phyloP scores from a whole-genome alignment of 306 rosid genomes.

The Oxytropis ochrocephala region DNA sequence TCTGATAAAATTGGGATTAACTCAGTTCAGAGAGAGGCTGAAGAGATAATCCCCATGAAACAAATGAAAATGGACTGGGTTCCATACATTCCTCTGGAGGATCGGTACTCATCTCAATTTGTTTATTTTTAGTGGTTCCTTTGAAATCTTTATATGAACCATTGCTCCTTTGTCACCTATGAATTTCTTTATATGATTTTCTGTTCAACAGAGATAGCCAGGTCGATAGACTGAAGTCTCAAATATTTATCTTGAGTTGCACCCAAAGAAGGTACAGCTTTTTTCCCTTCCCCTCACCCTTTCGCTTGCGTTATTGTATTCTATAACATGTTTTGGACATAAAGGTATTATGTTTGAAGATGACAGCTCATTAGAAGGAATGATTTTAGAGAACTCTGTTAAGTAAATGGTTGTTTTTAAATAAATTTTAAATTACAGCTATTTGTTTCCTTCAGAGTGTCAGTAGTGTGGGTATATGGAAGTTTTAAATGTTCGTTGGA shows the following conservation, averaged over 20 bases:
- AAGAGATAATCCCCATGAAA: constrained; percentile 91
- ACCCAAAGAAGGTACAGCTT: constrained; percentile 74
- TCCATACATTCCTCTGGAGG: constrained; percentile 75
- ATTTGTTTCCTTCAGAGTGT: not conserved
- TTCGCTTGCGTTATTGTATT: not conserved
- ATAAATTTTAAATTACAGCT: not conserved
- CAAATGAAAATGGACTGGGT: constrained; percentile 99
- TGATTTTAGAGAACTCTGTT: not conserved
- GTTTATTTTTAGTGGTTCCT: constrained; percentile 11
- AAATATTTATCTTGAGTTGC: constrained; percentile 79
- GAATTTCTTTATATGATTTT: constrained; percentile 11
- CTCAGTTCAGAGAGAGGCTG: constrained; percentile 88
- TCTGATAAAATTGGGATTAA: constrained; percentile 83
- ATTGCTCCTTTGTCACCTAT: constrained; percentile 8
- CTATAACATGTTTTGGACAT: too few species aligned
- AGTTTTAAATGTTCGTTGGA: not conserved
- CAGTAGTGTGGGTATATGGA: not conserved
- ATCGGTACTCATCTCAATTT: constrained; percentile 27
- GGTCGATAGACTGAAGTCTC: constrained; percentile 53
- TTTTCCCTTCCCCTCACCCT: not conserved
- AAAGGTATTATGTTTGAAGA: too few species aligned
- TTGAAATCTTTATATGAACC: not conserved
- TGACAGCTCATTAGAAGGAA: not conserved
- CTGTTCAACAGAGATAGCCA: constrained; percentile 55
- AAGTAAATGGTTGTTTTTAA: not conserved